Evolutionary conservation across 352 stramenopile genomes (phyloP).

Genomic region (Blastocystis sp.): DNA sequence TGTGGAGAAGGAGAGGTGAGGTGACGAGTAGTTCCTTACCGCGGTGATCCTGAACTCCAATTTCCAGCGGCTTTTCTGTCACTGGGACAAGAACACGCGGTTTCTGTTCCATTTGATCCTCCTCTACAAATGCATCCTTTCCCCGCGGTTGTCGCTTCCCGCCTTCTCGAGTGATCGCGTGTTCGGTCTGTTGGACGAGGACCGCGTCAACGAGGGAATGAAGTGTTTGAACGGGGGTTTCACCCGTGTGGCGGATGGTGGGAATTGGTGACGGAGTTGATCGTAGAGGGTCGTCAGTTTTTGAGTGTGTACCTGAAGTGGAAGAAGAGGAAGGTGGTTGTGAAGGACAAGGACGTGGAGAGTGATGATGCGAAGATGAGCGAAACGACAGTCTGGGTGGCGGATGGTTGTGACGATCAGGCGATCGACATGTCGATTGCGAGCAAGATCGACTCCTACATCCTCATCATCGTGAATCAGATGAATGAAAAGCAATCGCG

Average conservation of each 20-base stretch:
- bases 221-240: neutral
- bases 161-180: slow-evolving; percentile 14
- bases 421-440: slow-evolving; percentile 28
- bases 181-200: neutral
- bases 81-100: slow-evolving; percentile 33
- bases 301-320: slow-evolving; percentile 15
- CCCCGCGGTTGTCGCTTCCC: neutral
- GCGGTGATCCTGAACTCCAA: slow-evolving; percentile 8
- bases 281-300: neutral
- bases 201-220: neutral
- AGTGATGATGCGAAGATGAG: neutral
- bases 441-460: slow-evolving; percentile 45
- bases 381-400: neutral
- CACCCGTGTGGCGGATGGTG: neutral
- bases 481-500: slow-evolving; percentile 2
- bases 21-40: slow-evolving; percentile 24
- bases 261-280: neutral
- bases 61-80: slow-evolving; percentile 52
- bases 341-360: neutral
- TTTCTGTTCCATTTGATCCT: slow-evolving; percentile 57
- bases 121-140: neutral
- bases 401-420: neutral
- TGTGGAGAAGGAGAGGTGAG: neutral
- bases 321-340: neutral
- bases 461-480: slow-evolving; percentile 24